phyloP scores from a whole-genome alignment of 2,329 filamentous ascomycete genomes.

The Nannizziopsis barbatae region DNA sequence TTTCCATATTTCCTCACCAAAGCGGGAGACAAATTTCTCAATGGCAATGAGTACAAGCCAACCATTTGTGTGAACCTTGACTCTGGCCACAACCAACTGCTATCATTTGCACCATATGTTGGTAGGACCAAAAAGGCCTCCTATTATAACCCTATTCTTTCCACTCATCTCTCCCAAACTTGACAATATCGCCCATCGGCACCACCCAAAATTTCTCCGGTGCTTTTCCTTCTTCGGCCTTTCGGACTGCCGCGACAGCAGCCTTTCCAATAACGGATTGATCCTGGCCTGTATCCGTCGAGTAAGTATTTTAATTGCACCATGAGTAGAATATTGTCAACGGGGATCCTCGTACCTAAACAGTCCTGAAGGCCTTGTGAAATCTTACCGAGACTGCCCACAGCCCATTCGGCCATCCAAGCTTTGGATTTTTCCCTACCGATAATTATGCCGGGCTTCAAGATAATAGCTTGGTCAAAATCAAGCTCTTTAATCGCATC shows the following conservation, averaged over 20 bases:
- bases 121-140: too few species aligned
- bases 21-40: too few species aligned
- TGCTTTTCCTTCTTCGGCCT: slow-evolving; percentile 21
- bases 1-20: too few species aligned
- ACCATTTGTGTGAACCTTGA: too few species aligned
- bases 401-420: slow-evolving; percentile 17
- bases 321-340: neutral
- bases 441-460: slow-evolving; percentile 30
- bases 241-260: slow-evolving; percentile 22
- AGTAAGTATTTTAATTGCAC: slow-evolving; percentile 5
- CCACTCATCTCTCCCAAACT: slow-evolving; percentile 24
- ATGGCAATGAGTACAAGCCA: too few species aligned
- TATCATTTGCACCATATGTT: too few species aligned
- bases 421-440: slow-evolving; percentile 20
- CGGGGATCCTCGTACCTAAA: slow-evolving; percentile 19
- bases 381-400: slow-evolving; percentile 19
- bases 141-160: neutral
- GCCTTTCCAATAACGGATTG: slow-evolving; percentile 22
- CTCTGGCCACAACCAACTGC: too few species aligned
- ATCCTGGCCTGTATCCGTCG: slow-evolving; percentile 19
- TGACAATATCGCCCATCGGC: slow-evolving; percentile 24
- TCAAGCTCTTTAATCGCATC: slow-evolving; percentile 26
- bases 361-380: slow-evolving; percentile 22
- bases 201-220: slow-evolving; percentile 24
- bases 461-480: slow-evolving; percentile 29